phyloP scores from a whole-genome alignment of 495 filamentous ascomycete species.

The Friedmanniomyces simplex region DNA sequence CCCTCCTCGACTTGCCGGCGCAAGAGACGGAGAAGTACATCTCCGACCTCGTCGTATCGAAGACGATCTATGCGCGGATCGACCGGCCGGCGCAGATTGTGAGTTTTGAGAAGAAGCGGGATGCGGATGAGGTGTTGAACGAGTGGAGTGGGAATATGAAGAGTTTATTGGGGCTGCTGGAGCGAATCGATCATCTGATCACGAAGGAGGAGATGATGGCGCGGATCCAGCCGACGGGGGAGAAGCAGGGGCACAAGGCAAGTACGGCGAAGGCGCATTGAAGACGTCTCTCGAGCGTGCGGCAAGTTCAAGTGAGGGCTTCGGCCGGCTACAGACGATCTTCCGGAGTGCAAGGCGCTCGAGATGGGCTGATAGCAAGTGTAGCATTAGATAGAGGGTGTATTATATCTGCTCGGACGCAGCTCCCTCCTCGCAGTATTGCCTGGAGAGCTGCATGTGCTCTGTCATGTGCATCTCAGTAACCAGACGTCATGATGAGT shows the following conservation, averaged over 20 bases:
- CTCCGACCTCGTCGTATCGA: conserved; percentile 83
- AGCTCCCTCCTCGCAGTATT: too few species aligned
- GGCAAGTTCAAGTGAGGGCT: background rate
- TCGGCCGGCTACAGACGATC: background rate
- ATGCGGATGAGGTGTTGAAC: conserved; percentile 95
- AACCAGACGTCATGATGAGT: too few species aligned
- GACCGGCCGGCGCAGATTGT: conserved; percentile 87
- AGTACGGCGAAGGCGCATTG: background rate
- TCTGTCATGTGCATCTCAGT: too few species aligned
- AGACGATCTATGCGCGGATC: conserved; percentile 96
- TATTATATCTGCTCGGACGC: background rate
- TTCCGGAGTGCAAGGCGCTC: background rate
- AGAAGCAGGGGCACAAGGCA: conserved; percentile 26
- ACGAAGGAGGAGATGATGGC: conserved; percentile 99
- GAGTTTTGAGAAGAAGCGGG: conserved; percentile 83
- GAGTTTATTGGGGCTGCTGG: conserved; percentile 80
- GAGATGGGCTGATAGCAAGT: background rate
- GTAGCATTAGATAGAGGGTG: conserved; percentile 3
- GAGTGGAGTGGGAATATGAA: conserved; percentile 99
- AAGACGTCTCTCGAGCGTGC: background rate
- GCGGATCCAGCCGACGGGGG: conserved; percentile 57
- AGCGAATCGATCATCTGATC: conserved; percentile 95
- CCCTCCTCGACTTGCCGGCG: conserved; percentile 82
- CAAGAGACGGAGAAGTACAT: conserved; percentile 98
- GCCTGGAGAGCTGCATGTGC: too few species aligned